These are phyloP conservation scores for Pharus latifolius DNA, from an alignment of 176 grass and related monocot species.

Conservation along the genomic window DNA sequence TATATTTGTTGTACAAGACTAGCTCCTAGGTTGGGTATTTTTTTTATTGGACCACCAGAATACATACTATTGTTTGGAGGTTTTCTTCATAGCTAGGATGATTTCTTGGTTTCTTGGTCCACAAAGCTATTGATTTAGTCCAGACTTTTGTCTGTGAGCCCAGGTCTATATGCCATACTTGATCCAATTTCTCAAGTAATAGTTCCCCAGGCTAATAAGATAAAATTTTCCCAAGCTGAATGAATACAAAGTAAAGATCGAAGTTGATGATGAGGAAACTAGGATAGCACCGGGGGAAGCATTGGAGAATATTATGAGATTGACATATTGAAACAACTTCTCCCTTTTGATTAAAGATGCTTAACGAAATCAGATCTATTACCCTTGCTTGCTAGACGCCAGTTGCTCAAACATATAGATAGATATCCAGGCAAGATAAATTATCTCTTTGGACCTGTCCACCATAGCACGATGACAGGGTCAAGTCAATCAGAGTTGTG, in stretches of 20 bases:
- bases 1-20: slow-evolving; percentile 9
- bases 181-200: slow-evolving; percentile 16
- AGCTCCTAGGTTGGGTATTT: neutral
- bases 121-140: neutral
- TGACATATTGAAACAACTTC: neutral
- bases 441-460: neutral
- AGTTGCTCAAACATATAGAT: neutral
- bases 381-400: too few relatives aligned
- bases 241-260: neutral
- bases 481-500: neutral
- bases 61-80: slow-evolving; percentile 15
- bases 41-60: slow-evolving; percentile 24
- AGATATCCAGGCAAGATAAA: neutral
- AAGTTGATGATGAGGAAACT: neutral
- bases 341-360: neutral
- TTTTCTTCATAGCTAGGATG: slow-evolving; percentile 17
- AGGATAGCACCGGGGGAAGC: neutral
- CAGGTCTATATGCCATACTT: slow-evolving; percentile 9
- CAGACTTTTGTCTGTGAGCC: neutral
- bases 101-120: slow-evolving; percentile 18
- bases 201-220: neutral
- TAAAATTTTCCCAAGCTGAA: neutral
- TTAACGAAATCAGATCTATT: too few relatives aligned
- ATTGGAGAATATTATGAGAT: neutral
- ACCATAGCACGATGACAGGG: neutral